A percentile compares a stretch with the other conserved stretches of the same genome.
Evolutionary conservation across 306 rosid genomes (phyloP).

Genomic region (Rosa chinensis): DNA sequence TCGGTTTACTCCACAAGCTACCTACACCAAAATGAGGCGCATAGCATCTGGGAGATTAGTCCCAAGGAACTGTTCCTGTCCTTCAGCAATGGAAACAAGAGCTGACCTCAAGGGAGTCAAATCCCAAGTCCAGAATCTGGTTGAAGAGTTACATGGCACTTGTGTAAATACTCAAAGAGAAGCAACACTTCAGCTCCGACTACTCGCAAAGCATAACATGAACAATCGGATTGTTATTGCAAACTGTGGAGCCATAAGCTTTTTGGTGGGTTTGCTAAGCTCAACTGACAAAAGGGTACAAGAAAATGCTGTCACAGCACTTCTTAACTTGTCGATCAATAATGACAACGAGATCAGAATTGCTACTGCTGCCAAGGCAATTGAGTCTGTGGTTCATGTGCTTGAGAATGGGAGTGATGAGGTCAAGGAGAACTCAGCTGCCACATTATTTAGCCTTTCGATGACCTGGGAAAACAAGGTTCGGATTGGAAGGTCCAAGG

Average conservation of each 20-base stretch:
- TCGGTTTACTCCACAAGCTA: too few relatives aligned
- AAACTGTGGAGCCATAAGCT: slow-evolving; percentile 66
- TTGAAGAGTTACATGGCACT: slow-evolving; percentile 50
- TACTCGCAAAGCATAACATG: slow-evolving; percentile 59
- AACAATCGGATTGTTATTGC: slow-evolving; percentile 85
- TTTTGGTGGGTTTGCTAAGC: slow-evolving; percentile 66
- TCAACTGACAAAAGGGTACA: slow-evolving; percentile 57
- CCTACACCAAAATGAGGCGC: slow-evolving; percentile 37
- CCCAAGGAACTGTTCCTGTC: slow-evolving; percentile 49
- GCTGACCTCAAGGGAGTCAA: slow-evolving; percentile 72
- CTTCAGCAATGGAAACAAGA: slow-evolving; percentile 55
- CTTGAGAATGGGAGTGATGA: slow-evolving; percentile 81
- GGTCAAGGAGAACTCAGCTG: slow-evolving; percentile 94
- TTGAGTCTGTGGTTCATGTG: slow-evolving; percentile 78
- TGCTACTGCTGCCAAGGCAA: slow-evolving; percentile 66
- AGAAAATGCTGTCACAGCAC: slow-evolving; percentile 92
- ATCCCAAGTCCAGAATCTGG: slow-evolving; percentile 55
- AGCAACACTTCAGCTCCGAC: slow-evolving; percentile 66
- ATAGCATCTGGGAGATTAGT: slow-evolving; percentile 61
- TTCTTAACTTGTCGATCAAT: slow-evolving; percentile 82
- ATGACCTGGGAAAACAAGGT: slow-evolving; percentile 79
- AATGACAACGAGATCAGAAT: slow-evolving; percentile 72
- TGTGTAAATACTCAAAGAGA: slow-evolving; percentile 67
- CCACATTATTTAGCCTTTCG: slow-evolving; percentile 88
- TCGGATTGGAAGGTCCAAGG: slow-evolving; percentile 85